Evolutionary conservation across 2,329 filamentous ascomycete species (phyloP).

Genomic region (Rhynchosporium agropyri): DNA sequence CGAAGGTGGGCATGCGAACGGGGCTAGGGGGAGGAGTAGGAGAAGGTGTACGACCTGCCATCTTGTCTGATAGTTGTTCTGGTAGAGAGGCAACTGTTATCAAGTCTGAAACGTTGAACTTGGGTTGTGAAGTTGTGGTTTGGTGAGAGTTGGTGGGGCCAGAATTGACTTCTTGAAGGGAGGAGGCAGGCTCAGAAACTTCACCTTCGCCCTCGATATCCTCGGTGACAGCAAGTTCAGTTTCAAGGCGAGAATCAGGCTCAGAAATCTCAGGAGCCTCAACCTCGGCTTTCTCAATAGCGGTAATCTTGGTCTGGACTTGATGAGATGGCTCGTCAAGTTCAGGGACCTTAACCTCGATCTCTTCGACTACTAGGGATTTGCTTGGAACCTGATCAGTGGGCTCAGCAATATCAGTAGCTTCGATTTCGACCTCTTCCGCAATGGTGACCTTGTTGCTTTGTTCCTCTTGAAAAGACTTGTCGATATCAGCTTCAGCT

Average conservation of each 20-base stretch:
- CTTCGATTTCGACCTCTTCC: background rate
- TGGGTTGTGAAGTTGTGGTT: background rate
- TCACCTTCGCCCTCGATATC: no score
- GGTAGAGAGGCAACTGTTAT: background rate
- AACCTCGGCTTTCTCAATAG: background rate
- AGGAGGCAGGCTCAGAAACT: background rate
- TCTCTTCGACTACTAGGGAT: background rate
- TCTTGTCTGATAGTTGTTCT: background rate
- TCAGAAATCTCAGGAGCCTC: background rate
- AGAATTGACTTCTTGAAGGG: background rate
- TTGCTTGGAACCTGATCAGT: background rate
- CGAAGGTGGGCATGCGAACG: background rate
- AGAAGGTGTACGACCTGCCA: background rate
- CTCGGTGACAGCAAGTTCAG: background rate
- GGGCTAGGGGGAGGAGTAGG: background rate
- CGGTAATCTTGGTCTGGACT: background rate
- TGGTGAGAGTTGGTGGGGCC: background rate
- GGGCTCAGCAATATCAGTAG: background rate
- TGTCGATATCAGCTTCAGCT: no score
- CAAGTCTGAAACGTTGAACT: background rate
- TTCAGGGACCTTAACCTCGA: background rate
- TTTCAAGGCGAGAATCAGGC: background rate
- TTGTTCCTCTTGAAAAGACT: background rate
- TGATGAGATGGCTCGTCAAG: background rate
- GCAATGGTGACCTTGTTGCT: background rate